Evolutionary conservation across 1,139 yeast species (phyloP).

Genomic region (Geotrichum europaeum): DNA sequence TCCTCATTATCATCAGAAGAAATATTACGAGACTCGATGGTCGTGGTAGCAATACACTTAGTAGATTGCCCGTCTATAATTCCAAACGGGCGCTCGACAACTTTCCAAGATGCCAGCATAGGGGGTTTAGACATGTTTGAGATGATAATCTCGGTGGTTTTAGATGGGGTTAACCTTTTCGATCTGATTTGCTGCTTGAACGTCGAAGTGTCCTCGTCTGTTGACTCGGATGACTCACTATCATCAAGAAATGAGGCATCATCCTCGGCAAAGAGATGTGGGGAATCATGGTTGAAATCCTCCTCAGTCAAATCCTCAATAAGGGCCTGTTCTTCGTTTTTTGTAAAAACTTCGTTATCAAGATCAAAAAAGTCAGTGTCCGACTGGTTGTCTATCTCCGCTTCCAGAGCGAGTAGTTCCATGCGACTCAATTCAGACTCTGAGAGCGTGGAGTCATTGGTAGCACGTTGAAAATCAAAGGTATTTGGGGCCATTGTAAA

Average conservation of each 20-base stretch:
- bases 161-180: not conserved
- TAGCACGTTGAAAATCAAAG: not conserved
- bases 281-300: not conserved
- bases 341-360: conserved; percentile 7
- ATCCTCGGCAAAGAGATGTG: not conserved
- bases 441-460: not conserved
- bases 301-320: not conserved
- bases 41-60: not conserved
- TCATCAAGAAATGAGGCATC: not conserved
- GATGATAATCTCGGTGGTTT: not conserved
- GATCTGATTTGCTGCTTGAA: not conserved
- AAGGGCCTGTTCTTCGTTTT: not conserved
- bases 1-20: not conserved
- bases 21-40: not conserved
- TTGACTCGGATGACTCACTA: not conserved
- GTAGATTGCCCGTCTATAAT: conserved; percentile 91
- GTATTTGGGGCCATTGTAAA: not conserved
- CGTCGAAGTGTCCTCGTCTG: not conserved
- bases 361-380: conserved; percentile 2
- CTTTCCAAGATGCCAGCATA: conserved; percentile 82
- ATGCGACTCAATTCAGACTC: not conserved
- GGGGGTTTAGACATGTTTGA: conserved; percentile 49
- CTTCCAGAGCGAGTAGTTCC: not conserved
- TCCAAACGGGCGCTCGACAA: conserved; percentile 76
- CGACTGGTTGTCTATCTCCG: not conserved